Base-by-base conservation (phyloP, 2,329 filamentous ascomycete species). In the Fusarium poae region DNA sequence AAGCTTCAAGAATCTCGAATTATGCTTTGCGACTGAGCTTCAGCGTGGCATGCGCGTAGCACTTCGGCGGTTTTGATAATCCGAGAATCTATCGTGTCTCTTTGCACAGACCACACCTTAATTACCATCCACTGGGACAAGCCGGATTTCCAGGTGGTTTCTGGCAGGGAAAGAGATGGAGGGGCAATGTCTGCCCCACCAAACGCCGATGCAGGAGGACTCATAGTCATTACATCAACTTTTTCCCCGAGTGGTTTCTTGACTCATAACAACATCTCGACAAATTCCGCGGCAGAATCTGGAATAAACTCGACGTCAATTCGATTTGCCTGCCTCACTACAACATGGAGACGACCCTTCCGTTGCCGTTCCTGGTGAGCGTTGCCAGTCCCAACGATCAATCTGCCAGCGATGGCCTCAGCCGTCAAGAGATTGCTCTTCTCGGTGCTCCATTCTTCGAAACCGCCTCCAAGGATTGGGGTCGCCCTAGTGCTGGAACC, bases 281-380 rank as follows among this genome's bases (percentile, higher is more conserved):
- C 21, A 51, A 52, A 30, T 37, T 53, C 21, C 21, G 55, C 45
- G 42, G 39, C n/a, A 35, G 42, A 18, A 32, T 25, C 23, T 51
- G 27, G 21, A 11, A 40, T 10, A 23, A 37, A 46, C 57, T 42
- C 34, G 15, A 57, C 49, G 29, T 34, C 58, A 60, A 68, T 66
- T 72, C 53, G 25, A 35, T 49, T 51, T 40, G 15, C 27, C 35
- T 39, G 44, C 53, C 52, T 46, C 34, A 37, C 20, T 65, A 62
- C 76, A 76, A 63, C 65, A 91, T 91, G 88, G 89, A 91, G 78
- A 88, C 88, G 30, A 88, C 85, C 62, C 82, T 90, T 23, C 87
- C 88, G 12, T 80, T 91, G 53, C 89, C 88, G 25, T 90, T 91
- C 74, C 81, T 91, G 62, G 81, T 89, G 77, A 84, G 84, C 74